Conservation (phyloP, 208 protist genomes). For the Leptomonas pyrrhocoris region DNA sequence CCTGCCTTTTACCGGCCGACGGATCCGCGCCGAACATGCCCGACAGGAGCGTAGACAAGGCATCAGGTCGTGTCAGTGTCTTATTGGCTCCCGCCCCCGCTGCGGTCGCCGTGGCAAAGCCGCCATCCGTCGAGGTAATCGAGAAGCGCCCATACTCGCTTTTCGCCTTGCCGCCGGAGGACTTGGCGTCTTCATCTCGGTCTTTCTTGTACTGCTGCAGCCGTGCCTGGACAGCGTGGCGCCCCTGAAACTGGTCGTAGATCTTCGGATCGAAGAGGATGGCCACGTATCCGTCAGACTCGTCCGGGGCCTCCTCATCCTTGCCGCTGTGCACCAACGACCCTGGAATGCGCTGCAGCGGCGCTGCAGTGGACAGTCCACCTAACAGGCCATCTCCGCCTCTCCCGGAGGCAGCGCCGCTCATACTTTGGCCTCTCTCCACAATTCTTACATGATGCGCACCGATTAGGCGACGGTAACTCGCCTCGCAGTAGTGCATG, state of each 20-base stretch:
- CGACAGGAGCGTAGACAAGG: conserved; percentile 4
- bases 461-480: conserved; percentile 73
- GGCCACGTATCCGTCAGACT: conserved; percentile 83
- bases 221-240: conserved; percentile 36
- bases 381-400: neutral
- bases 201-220: conserved; percentile 28
- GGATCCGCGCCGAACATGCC: conserved; percentile 10
- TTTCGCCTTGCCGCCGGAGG: neutral
- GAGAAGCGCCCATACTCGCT: neutral
- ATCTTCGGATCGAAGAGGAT: conserved; percentile 76
- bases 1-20: neutral
- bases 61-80: neutral
- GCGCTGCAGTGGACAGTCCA: neutral
- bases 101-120: neutral
- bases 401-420: neutral
- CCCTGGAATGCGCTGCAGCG: conserved; percentile 20
- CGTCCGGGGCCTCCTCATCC: conserved; percentile 60
- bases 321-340: conserved; percentile 35
- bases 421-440: neutral
- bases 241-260: conserved; percentile 70
- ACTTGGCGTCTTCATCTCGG: conserved; percentile 1
- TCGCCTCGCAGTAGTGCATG: conserved; percentile 81
- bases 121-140: neutral
- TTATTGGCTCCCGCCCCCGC: neutral
- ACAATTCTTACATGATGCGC: neutral